Percentiles rank a stretch among this genome's conserved stretches.
phyloP scores from a whole-genome alignment of 768 basidiomycete species.

The Termitomyces eurrhizus region DNA sequence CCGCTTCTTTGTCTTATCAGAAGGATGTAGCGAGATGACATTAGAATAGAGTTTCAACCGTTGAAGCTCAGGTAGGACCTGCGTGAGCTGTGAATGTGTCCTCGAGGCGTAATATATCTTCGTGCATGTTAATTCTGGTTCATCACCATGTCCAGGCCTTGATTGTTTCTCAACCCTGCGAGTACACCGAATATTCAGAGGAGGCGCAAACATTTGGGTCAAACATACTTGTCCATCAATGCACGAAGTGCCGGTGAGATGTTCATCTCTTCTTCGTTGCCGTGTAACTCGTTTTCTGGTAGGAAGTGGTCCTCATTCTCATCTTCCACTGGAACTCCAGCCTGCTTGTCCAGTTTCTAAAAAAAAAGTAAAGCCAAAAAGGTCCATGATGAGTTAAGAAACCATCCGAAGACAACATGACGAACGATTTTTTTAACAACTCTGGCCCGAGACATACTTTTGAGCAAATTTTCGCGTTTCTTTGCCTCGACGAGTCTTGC shows the following conservation, averaged over 20 bases:
- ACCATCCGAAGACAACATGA: not conserved
- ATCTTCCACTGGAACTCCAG: slow-evolving; percentile 21
- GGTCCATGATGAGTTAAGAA: not conserved
- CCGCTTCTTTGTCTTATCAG: slow-evolving; percentile 18
- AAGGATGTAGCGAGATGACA: slow-evolving; percentile 24
- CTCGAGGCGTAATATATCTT: slow-evolving; percentile 94
- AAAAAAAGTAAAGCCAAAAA: not conserved
- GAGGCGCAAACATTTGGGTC: slow-evolving; percentile 11
- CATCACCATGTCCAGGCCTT: slow-evolving; percentile 17
- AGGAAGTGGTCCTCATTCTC: slow-evolving; percentile 69
- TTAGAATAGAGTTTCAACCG: slow-evolving; percentile 54
- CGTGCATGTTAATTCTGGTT: slow-evolving; percentile 57
- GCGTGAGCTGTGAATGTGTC: slow-evolving; percentile 93
- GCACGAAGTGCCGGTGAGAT: slow-evolving; percentile 76
- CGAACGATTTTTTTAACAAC: slow-evolving; percentile 61
- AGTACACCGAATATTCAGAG: slow-evolving; percentile 4
- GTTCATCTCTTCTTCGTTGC: slow-evolving; percentile 44
- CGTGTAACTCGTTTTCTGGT: slow-evolving; percentile 49
- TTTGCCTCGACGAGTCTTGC: slow-evolving; percentile 55
- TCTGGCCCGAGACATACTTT: slow-evolving; percentile 49
- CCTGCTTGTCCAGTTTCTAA: slow-evolving; percentile 15
- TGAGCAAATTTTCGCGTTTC: slow-evolving; percentile 56
- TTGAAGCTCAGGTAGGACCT: slow-evolving; percentile 81
- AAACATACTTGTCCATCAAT: slow-evolving; percentile 68
- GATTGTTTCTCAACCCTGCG: slow-evolving; percentile 31